Percentiles rank a stretch among this genome's conserved stretches.
Evolutionary conservation across 768 basidiomycete species (phyloP).

Genomic region (Psilocybe cubensis): DNA sequence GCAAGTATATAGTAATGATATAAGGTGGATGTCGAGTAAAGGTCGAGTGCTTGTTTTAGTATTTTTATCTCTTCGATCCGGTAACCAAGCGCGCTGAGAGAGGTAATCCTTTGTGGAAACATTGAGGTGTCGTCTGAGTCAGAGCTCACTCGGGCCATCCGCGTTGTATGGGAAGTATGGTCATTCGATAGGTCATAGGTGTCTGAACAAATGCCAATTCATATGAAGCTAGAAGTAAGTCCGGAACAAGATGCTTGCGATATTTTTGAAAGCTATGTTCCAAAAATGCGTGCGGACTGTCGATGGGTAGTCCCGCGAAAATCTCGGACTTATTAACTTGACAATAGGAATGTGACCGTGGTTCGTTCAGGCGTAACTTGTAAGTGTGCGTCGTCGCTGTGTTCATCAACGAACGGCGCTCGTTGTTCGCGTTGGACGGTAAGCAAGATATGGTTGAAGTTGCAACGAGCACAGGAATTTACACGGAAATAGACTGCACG

Average conservation of each 20-base stretch:
- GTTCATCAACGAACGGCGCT: not conserved
- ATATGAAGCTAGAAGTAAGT: not conserved
- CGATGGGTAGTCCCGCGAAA: not conserved
- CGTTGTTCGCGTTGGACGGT: not conserved
- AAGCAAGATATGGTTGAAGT: not conserved
- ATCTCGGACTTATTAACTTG: not conserved
- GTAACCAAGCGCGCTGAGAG: conserved; percentile 3
- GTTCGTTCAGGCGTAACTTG: not conserved
- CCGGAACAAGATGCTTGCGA: not conserved
- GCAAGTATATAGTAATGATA: not conserved
- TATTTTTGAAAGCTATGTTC: not conserved
- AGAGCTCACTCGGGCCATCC: not conserved
- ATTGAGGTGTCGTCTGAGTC: not conserved
- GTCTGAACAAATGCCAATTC: not conserved
- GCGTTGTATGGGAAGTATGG: not conserved
- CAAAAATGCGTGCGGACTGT: not conserved
- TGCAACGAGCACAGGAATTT: not conserved
- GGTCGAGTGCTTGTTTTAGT: conserved; percentile 1
- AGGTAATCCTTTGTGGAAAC: not conserved
- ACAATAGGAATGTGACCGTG: not conserved
- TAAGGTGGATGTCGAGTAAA: not conserved
- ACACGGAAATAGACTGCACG: conserved; percentile 5
- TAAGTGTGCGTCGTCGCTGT: not conserved
- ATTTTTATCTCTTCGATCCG: conserved; percentile 9
- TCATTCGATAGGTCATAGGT: not conserved